phyloP scores from a whole-genome alignment of 768 basidiomycete genomes.

The Termitomyces sp. region DNA sequence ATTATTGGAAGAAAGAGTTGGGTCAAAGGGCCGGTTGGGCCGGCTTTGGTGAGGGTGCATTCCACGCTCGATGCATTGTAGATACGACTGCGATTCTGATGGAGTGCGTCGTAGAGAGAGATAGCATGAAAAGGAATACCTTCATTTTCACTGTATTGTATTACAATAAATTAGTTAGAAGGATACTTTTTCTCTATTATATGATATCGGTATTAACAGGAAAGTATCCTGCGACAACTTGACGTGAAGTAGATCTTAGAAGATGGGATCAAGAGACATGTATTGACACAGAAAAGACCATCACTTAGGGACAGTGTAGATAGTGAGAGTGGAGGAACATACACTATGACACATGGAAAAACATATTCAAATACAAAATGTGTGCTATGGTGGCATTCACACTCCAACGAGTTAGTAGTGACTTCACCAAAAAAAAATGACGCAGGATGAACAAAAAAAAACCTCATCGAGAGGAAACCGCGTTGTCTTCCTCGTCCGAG shows the following conservation, averaged over 20 bases:
- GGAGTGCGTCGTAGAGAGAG: constrained; percentile 7
- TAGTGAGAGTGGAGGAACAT: neutral
- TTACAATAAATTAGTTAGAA: constrained; percentile 16
- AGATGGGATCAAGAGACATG: neutral
- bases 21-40: neutral
- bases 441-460: neutral
- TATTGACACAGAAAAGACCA: neutral
- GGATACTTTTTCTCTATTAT: constrained; percentile 1
- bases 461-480: constrained; percentile 27
- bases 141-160: constrained; percentile 13
- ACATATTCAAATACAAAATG: constrained; percentile 2
- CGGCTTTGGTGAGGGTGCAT: constrained; percentile 1
- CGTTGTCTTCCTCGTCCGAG: constrained; percentile 39
- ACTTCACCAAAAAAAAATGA: neutral
- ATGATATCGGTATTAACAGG: neutral
- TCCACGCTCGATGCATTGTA: constrained; percentile 5
- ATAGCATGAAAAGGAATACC: constrained; percentile 12
- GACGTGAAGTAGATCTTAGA: neutral
- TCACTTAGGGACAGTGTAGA: neutral
- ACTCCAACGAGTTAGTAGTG: neutral
- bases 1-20: constrained; percentile 2
- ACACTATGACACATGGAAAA: neutral
- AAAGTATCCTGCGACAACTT: neutral
- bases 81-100: constrained; percentile 1
- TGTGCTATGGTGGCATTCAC: neutral